Evolutionary conservation across 345 rosid species (phyloP).

Genomic region (Trapa incisa): DNA sequence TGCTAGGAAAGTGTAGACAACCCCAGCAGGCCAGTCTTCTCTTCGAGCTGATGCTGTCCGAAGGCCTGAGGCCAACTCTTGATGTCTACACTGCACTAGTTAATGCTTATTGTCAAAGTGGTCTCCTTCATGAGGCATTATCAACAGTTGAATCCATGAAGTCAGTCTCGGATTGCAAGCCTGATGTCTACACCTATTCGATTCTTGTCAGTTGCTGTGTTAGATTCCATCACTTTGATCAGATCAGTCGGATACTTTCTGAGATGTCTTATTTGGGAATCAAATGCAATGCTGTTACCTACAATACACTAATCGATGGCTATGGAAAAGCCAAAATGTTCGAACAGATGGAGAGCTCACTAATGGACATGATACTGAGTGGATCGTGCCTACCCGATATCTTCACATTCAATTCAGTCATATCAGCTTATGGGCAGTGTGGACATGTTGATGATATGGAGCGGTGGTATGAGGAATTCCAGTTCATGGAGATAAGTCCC

Average conservation of each 20-base stretch:
- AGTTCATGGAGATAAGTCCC: conserved; percentile 63
- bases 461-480: conserved; percentile 63
- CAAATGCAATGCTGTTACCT: conserved; percentile 43
- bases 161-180: conserved; percentile 52
- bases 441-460: conserved; percentile 53
- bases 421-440: conserved; percentile 54
- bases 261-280: conserved; percentile 74
- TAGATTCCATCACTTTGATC: conserved; percentile 37
- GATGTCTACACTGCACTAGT: conserved; percentile 74
- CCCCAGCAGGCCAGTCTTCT: conserved; percentile 58
- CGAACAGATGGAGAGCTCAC: conserved; percentile 49
- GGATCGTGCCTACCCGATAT: conserved; percentile 52
- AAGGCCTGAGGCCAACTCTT: conserved; percentile 56
- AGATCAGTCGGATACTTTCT: conserved; percentile 33
- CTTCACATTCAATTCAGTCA: conserved; percentile 58
- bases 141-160: conserved; percentile 55
- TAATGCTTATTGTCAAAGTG: conserved; percentile 54
- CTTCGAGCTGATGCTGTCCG: conserved; percentile 51
- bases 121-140: conserved; percentile 41
- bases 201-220: conserved; percentile 46
- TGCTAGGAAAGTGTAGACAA: conserved; percentile 65
- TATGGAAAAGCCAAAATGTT: conserved; percentile 69
- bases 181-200: conserved; percentile 64
- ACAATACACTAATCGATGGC: conserved; percentile 62
- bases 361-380: conserved; percentile 56